phyloP scores from a whole-genome alignment of 345 rosid species.

The Euphorbia lathyris region DNA sequence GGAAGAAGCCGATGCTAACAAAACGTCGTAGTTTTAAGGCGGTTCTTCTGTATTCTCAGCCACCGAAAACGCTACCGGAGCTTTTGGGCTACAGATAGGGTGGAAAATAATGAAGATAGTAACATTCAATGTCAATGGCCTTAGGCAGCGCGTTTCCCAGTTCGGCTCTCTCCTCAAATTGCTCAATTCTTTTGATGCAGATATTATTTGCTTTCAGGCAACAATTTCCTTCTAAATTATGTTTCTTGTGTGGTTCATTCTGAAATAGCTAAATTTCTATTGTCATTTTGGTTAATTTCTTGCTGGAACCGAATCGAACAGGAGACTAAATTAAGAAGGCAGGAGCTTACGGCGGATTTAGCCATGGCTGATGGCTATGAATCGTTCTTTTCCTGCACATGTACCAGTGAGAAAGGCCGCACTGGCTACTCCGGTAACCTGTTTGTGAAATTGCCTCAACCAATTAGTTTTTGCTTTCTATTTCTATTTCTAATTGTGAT shows the following conservation, averaged over 20 bases:
- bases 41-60: neutral
- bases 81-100: neutral
- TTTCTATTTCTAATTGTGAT: neutral
- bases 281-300: neutral
- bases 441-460: conserved; percentile 23
- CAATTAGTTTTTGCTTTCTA: neutral
- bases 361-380: conserved; percentile 85
- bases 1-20: neutral
- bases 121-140: conserved; percentile 86
- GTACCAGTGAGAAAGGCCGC: conserved; percentile 73
- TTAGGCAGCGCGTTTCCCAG: neutral
- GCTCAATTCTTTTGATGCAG: neutral
- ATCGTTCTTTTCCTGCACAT: conserved; percentile 89
- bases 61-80: neutral
- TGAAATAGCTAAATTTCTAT: too few relatives aligned
- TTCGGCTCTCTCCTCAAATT: neutral
- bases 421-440: conserved; percentile 77
- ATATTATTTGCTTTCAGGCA: conserved; percentile 82
- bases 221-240: neutral
- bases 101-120: conserved; percentile 58
- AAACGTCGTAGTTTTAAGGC: neutral
- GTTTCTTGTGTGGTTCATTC: neutral
- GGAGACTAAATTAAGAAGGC: conserved; percentile 87
- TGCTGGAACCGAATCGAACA: conserved; percentile 18
- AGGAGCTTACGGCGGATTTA: conserved; percentile 70